phyloP scores from a whole-genome alignment of 176 grass and related monocot genomes.

The Guadua angustifolia region DNA sequence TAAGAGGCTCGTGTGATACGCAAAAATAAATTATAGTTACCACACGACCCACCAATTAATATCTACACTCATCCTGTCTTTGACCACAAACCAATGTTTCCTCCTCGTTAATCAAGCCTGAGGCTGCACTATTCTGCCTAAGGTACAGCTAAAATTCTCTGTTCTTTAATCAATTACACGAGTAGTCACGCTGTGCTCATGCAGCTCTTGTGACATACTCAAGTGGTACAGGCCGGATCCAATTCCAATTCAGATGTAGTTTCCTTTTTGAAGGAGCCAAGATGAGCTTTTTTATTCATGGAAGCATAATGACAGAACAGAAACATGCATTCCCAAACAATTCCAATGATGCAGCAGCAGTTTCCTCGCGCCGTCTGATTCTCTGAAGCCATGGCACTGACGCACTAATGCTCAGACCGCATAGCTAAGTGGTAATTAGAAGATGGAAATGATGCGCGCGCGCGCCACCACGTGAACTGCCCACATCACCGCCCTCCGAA shows the following conservation, averaged over 20 bases:
- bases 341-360: not conserved
- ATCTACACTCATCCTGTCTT: not conserved
- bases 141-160: no score
- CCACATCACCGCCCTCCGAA: not conserved
- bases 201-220: not conserved
- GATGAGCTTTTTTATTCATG: not conserved
- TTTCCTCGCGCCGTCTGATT: no score
- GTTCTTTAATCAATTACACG: no score
- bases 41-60: not conserved
- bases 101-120: no score
- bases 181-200: not conserved
- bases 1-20: not conserved
- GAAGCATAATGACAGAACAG: slow-evolving; percentile 18
- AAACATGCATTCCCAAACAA: not conserved
- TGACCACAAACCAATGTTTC: not conserved
- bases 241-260: not conserved
- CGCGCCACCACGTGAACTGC: slow-evolving; percentile 26
- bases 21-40: no score
- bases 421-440: no score
- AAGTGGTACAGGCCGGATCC: slow-evolving; percentile 19
- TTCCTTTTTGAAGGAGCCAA: no score
- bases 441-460: not conserved
- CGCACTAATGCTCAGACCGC: not conserved
- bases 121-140: no score
- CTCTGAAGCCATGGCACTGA: not conserved